A percentile compares a stretch with the other conserved stretches of the same genome.
These are phyloP conservation scores for Cercospora sojina DNA, from an alignment of 2,329 filamentous ascomycete species.

Conservation along the genomic window DNA sequence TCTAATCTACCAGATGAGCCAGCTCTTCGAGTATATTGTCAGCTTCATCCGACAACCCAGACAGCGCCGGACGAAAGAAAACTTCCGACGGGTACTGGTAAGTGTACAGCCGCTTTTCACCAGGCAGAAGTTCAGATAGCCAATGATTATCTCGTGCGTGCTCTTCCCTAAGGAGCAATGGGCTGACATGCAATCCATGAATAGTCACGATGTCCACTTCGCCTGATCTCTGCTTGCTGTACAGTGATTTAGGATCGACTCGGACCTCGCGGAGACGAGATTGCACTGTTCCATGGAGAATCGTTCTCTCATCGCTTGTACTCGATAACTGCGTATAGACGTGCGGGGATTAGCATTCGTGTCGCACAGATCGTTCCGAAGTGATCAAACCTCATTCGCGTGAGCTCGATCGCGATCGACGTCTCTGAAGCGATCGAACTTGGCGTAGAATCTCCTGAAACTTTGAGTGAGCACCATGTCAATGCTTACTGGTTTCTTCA, in stretches of 20 bases:
- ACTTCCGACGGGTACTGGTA: neutral
- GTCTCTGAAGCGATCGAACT: neutral
- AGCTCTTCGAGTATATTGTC: neutral
- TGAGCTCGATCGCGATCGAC: neutral
- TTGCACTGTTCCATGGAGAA: neutral
- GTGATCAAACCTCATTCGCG: neutral
- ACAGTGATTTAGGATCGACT: neutral
- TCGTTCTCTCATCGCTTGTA: neutral
- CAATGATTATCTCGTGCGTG: neutral
- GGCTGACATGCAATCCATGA: neutral
- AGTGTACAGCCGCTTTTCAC: neutral
- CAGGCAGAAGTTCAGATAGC: constrained; percentile 1
- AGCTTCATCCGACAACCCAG: neutral
- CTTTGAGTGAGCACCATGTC: neutral
- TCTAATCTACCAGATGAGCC: neutral
- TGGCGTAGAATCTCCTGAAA: neutral
- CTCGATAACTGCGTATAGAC: neutral
- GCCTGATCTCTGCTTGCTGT: neutral
- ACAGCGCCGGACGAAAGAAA: neutral
- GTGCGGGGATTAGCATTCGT: neutral
- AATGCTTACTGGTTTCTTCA: neutral
- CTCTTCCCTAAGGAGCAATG: neutral
- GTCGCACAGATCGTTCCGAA: neutral
- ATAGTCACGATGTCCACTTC: neutral
- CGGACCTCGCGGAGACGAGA: neutral